Conservation (phyloP, 129 eudicot genomes). For the Artemisia annua region DNA sequence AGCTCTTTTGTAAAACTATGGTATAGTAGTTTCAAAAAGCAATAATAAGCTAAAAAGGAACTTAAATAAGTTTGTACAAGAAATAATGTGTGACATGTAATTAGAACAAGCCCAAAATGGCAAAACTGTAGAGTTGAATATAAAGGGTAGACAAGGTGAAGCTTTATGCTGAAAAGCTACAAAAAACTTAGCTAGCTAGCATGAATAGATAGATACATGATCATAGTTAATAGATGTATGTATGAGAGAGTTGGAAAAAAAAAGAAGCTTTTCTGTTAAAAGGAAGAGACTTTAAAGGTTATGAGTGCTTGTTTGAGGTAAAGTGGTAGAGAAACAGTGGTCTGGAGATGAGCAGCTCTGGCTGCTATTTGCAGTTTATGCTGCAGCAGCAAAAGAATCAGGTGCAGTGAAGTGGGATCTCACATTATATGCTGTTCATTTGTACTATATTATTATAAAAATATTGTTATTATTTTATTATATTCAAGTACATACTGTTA, state of each 20-base stretch:
- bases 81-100: slow-evolving; percentile 2
- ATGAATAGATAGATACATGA: not conserved
- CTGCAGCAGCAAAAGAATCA: slow-evolving; percentile 13
- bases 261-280: slow-evolving; percentile 33
- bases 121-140: slow-evolving; percentile 4
- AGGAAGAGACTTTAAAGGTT: slow-evolving; percentile 24
- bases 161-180: slow-evolving; percentile 35
- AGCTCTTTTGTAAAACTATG: too few relatives aligned
- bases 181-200: slow-evolving; percentile 16
- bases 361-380: slow-evolving; percentile 42
- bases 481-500: too few relatives aligned
- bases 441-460: not conserved
- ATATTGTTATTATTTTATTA: too few relatives aligned
- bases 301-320: slow-evolving; percentile 38
- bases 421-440: slow-evolving; percentile 23
- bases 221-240: not conserved
- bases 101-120: not conserved
- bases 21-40: too few relatives aligned
- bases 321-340: slow-evolving; percentile 34
- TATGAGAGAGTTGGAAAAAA: slow-evolving; percentile 14
- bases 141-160: slow-evolving; percentile 33
- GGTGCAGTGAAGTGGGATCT: slow-evolving; percentile 30
- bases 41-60: too few relatives aligned
- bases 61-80: too few relatives aligned
- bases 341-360: slow-evolving; percentile 36